A percentile compares a stretch with the other conserved stretches of the same genome.
Evolutionary conservation across 495 filamentous ascomycete species (phyloP).

Genomic region (Chaetomium fimeti): DNA sequence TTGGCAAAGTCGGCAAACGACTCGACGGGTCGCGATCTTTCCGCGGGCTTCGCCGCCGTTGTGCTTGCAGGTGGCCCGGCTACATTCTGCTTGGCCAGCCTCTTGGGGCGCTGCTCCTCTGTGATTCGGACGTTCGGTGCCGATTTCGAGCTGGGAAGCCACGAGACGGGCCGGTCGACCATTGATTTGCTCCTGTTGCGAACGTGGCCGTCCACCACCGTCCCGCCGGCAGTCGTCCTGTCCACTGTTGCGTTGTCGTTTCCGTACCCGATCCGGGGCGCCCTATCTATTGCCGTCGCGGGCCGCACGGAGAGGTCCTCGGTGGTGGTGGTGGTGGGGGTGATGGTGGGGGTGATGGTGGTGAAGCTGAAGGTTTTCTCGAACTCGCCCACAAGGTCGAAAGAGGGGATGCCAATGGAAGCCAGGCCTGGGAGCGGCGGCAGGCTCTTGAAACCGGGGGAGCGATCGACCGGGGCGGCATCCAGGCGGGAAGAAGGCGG

Average conservation of each 20-base stretch:
- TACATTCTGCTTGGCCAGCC: conserved; percentile 32
- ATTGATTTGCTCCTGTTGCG: conserved; percentile 40
- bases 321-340: neutral
- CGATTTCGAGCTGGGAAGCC: conserved; percentile 46
- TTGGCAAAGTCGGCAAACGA: conserved; percentile 65
- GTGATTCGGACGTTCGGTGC: conserved; percentile 33
- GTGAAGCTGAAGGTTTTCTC: conserved; percentile 39
- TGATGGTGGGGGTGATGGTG: conserved; percentile 25
- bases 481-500: conserved; percentile 23
- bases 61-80: conserved; percentile 15
- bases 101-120: conserved; percentile 24
- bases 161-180: conserved; percentile 45
- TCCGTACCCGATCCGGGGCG: conserved; percentile 5
- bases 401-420: conserved; percentile 46
- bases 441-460: conserved; percentile 34
- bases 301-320: conserved; percentile 2
- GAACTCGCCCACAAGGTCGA: conserved; percentile 46
- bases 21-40: conserved; percentile 49
- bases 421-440: conserved; percentile 36
- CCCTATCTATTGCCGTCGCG: conserved; percentile 14
- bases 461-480: conserved; percentile 13
- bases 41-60: conserved; percentile 24
- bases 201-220: conserved; percentile 32
- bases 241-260: conserved; percentile 19
- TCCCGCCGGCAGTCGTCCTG: conserved; percentile 11